phyloP scores from a whole-genome alignment of 176 grass and related monocot species.

The Avena insularis region DNA sequence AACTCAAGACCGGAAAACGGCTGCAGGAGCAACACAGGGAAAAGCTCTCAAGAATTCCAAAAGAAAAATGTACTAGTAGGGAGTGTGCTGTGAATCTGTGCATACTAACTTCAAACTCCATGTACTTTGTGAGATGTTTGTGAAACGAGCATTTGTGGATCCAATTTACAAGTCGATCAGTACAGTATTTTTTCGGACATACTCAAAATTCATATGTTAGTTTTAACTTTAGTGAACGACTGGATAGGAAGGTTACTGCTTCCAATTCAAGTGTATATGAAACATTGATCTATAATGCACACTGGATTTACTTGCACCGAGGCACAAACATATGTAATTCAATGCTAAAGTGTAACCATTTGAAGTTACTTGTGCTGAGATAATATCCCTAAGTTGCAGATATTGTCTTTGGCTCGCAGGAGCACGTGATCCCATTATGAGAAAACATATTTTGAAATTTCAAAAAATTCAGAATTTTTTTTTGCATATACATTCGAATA shows the following conservation, averaged over 20 bases:
- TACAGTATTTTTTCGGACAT: not conserved
- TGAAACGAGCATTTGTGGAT: not conserved
- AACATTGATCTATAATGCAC: not conserved
- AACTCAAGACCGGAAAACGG: not conserved
- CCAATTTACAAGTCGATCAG: conserved; percentile 6
- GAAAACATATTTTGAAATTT: no score
- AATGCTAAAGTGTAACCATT: not conserved
- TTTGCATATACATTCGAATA: no score
- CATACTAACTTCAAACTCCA: not conserved
- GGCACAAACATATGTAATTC: not conserved
- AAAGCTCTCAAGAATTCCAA: not conserved
- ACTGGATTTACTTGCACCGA: not conserved
- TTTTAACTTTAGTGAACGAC: conserved; percentile 4
- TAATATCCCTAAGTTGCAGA: not conserved
- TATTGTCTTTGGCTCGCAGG: no score
- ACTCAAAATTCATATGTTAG: not conserved
- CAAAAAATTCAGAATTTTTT: no score
- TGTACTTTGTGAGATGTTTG: not conserved
- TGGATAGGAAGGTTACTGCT: not conserved
- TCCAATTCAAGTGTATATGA: conserved; percentile 18
- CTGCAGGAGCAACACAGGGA: not conserved
- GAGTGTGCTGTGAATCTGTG: not conserved
- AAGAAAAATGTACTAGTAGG: not conserved
- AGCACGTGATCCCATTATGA: no score
- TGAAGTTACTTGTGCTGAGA: not conserved